These are phyloP conservation scores for Cornus florida DNA, from an alignment of 148 eudicot species.

Conservation along the genomic window DNA sequence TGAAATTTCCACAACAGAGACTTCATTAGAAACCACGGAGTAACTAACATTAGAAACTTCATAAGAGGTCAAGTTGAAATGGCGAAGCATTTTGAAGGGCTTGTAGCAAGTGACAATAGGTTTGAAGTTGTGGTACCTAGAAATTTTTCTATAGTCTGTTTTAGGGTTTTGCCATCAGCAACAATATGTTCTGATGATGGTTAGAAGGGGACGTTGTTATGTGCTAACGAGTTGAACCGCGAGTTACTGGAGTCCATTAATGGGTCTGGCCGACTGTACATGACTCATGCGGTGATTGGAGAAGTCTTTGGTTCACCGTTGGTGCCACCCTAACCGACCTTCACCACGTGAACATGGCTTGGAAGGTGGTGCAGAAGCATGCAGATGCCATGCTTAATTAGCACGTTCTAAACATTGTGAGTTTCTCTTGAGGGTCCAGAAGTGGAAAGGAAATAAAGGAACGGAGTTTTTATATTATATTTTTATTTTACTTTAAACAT, in stretches of 20 bases:
- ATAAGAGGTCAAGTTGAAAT: constrained; percentile 53
- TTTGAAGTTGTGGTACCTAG: constrained; percentile 49
- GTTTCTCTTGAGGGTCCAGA: no score
- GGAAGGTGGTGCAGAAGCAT: constrained; percentile 52
- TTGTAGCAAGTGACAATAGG: constrained; percentile 23
- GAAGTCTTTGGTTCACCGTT: no score
- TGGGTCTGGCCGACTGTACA: constrained; percentile 32
- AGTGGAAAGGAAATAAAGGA: no score
- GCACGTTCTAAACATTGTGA: no score
- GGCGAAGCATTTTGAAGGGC: constrained; percentile 49
- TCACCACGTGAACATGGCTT: constrained; percentile 46
- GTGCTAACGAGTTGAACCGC: constrained; percentile 29
- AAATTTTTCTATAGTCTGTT: constrained; percentile 40
- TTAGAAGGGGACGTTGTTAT: not conserved
- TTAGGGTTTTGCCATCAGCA: constrained; percentile 33
- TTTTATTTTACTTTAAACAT: no score
- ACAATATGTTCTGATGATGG: not conserved
- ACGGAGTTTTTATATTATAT: no score
- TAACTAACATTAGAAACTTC: constrained; percentile 35
- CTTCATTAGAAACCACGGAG: constrained; percentile 55
- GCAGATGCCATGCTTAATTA: not conserved
- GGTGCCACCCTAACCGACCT: constrained; percentile 47
- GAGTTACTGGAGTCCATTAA: constrained; percentile 47
- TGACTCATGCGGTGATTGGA: constrained; percentile 50
- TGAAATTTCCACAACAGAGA: no score